phyloP scores from a whole-genome alignment of 2,329 filamentous ascomycete genomes.

The Colletotrichum agaves region DNA sequence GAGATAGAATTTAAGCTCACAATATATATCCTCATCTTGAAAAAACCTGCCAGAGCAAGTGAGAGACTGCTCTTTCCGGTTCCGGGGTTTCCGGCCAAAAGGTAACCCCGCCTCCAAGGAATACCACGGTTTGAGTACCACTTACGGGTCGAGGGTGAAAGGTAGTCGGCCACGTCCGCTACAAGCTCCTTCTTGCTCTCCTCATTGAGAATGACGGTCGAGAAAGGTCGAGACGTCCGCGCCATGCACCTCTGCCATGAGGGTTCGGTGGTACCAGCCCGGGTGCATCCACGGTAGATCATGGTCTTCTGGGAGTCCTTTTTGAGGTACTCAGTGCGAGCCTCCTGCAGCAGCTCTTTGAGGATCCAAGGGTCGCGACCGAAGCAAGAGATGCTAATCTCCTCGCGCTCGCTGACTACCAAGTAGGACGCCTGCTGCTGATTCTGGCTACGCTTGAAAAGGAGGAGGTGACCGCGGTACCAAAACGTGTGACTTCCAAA shows the following conservation, averaged over 20 bases:
- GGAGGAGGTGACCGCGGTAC: slow-evolving; percentile 68
- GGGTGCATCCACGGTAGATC: slow-evolving; percentile 69
- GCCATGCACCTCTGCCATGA: slow-evolving; percentile 72
- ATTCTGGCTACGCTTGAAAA: slow-evolving; percentile 65
- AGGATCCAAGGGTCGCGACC: slow-evolving; percentile 69
- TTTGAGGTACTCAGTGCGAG: slow-evolving; percentile 64
- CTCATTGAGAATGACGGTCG: slow-evolving; percentile 73
- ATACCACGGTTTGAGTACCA: slow-evolving; percentile 90
- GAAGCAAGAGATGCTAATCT: slow-evolving; percentile 70
- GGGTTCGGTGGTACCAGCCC: slow-evolving; percentile 53
- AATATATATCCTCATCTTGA: slow-evolving; percentile 78
- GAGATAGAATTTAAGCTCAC: slow-evolving; percentile 72
- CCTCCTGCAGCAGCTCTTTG: slow-evolving; percentile 71
- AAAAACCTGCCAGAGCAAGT: slow-evolving; percentile 75
- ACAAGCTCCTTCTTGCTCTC: slow-evolving; percentile 68
- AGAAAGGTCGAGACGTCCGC: slow-evolving; percentile 68
- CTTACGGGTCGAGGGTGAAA: slow-evolving; percentile 69
- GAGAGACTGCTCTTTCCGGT: slow-evolving; percentile 82
- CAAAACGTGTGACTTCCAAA: slow-evolving; percentile 76
- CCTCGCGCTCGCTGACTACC: slow-evolving; percentile 63
- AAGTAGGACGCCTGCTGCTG: slow-evolving; percentile 53
- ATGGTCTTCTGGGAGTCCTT: slow-evolving; percentile 71
- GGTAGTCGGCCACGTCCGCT: slow-evolving; percentile 70
- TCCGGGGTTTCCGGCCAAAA: slow-evolving; percentile 83
- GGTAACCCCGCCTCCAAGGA: slow-evolving; percentile 85